Base-by-base conservation (phyloP, 2,329 filamentous ascomycete species). In the Chaetomiaceae sp. region DNA sequence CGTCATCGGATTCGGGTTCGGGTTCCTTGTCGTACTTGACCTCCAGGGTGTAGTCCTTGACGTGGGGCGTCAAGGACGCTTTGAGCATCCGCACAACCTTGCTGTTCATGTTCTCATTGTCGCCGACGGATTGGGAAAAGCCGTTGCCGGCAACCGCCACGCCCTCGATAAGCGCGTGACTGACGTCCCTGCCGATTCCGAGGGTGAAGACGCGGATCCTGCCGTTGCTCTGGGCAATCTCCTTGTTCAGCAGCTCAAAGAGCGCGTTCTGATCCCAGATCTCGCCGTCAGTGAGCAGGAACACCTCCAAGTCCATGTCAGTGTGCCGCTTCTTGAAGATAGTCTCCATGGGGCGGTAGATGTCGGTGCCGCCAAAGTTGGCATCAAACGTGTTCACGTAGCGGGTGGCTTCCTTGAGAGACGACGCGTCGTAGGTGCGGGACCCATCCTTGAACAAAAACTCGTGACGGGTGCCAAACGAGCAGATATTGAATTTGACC, bases 1-100 rank as follows among this genome's bases (percentile, higher is more conserved):
- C 81, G 13, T 81, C 76, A 1, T 70, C 66, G 13, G 58, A 62
- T 4, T 54, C 50, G 20, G 10, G 14, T 5, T 35, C 19, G 9
- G 21, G 5, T 7, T 47, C 50, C 6, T 56, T 63, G 7, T 61
- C 65, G 57, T 86, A 87, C 48, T 81, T 77, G 54, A 88, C 68
- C 59, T 85, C 80, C 1, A 89, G 68, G 0, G 71, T 74, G 60
- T 83, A 87, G 60, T 87, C 77, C 14, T 68, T 75, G 39, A 87
- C 71, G 55, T 88, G 84, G 0, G 84, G 83, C 2, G 78, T 81
- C 17, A 89, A 66, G 0, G 84, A 81, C 0, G 79, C 85, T 62
- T 86, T 87, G 50, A 90, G 70, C 86, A 90, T 89, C 2, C 86
- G 77, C 2, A 89, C 74, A 1, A 89, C 75, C 62, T 86, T 86